A percentile compares a stretch with the other conserved stretches of the same genome.
Conservation (phyloP, 2,329 filamentous ascomycete genomes). For the Cercospora sp. region DNA sequence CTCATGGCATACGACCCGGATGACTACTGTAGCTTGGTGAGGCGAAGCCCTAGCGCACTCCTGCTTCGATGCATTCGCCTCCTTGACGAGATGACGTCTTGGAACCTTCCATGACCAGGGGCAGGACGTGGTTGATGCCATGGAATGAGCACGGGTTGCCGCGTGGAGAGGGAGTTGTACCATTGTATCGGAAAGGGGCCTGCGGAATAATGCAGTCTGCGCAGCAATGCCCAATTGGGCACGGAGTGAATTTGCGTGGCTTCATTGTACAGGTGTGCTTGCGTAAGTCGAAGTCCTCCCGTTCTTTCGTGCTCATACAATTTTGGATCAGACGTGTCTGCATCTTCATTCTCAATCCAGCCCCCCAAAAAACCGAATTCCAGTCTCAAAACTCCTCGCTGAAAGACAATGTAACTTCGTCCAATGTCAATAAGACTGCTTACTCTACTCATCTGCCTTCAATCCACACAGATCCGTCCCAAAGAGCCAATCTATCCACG, state of each 20-base stretch:
- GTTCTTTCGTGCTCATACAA: neutral
- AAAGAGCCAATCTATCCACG: constrained; percentile 56
- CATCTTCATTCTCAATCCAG: neutral
- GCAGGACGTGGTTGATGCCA: neutral
- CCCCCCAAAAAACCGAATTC: neutral
- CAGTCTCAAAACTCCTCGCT: neutral
- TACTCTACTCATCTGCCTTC: constrained; percentile 45
- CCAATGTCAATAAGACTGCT: too few species aligned
- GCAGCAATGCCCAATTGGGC: neutral
- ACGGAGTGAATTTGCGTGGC: neutral
- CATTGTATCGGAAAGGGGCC: neutral
- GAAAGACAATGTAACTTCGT: neutral
- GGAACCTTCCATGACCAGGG: neutral
- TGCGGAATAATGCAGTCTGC: neutral
- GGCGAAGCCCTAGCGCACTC: neutral
- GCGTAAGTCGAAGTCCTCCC: neutral
- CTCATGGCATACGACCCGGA: neutral
- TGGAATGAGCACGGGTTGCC: neutral
- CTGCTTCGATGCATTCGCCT: neutral
- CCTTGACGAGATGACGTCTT: neutral
- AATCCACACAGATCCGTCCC: constrained; percentile 63
- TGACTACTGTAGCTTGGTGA: neutral
- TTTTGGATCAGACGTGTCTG: neutral
- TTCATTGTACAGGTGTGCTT: neutral
- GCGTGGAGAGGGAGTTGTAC: neutral